Evolutionary conservation across 2,329 filamentous ascomycete genomes (phyloP).

Genomic region (Fusarium tricinctum): DNA sequence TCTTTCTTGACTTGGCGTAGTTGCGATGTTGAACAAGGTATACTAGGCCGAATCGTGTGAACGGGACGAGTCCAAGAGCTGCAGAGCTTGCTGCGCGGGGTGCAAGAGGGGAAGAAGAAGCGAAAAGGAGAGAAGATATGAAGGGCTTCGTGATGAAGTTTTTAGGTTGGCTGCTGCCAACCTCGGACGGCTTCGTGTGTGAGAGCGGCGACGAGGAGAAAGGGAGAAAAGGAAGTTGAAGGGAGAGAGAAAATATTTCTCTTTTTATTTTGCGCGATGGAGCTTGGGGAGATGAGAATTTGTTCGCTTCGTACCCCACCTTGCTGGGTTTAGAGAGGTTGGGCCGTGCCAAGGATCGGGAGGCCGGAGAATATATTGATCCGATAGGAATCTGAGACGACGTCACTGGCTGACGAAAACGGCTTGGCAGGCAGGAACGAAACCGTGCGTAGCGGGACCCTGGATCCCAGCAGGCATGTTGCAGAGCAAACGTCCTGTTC

Average conservation of each 20-base stretch:
- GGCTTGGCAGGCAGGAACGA: slow-evolving; percentile 28
- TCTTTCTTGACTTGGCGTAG: slow-evolving; percentile 76
- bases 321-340: slow-evolving; percentile 47
- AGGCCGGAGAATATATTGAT: slow-evolving; percentile 29
- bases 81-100: slow-evolving; percentile 77
- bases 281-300: slow-evolving; percentile 52
- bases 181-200: slow-evolving; percentile 53
- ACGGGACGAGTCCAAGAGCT: slow-evolving; percentile 64
- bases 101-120: slow-evolving; percentile 66
- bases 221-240: slow-evolving; percentile 24
- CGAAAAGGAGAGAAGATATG: slow-evolving; percentile 60
- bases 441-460: slow-evolving; percentile 33
- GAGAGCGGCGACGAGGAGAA: slow-evolving; percentile 44
- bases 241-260: slow-evolving; percentile 40
- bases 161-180: slow-evolving; percentile 59
- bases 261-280: slow-evolving; percentile 46
- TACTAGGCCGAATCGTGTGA: slow-evolving; percentile 65
- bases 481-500: slow-evolving; percentile 15
- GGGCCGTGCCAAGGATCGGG: slow-evolving; percentile 40
- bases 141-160: slow-evolving; percentile 61
- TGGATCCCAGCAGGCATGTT: slow-evolving; percentile 31
- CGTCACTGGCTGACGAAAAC: slow-evolving; percentile 50
- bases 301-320: slow-evolving; percentile 46
- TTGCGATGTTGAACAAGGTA: slow-evolving; percentile 64
- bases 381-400: slow-evolving; percentile 29